Evolutionary conservation across 1,284 basidiomycete species (phyloP), one percentile per base, ranked within the genome.

Genomic region (Cutaneotrichosporon arboriforme): DNA sequence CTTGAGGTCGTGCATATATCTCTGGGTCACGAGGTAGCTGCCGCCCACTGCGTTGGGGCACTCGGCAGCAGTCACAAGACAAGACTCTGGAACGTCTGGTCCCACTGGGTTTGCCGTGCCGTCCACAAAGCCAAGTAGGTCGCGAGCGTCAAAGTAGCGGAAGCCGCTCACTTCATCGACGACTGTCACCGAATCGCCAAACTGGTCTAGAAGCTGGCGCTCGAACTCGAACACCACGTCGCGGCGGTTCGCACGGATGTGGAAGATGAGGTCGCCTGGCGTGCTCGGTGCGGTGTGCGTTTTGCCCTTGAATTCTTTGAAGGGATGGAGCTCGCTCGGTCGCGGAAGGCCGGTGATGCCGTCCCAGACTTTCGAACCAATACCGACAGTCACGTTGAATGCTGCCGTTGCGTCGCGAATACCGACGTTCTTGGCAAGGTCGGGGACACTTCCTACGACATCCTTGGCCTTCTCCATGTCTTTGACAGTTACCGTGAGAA

Each of bases 401-500:
- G 15, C 13, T 15, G 48, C 40, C 13, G 22, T 26, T 8, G 47
- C 39, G 33, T 46, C 58, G 20, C 58, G 58, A 45, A 50, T 41
- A 15, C 34, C 48, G 14, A 56, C 51, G 49, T 53, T 59, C 39
- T 59, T 59, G 12, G 49, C 36, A 18, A 56, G 18, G 33, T 46
- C 54, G 1, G 36, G n/a, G 3, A 52, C 13, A 14, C 7, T 15
- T 20, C 23, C 42, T 4, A 60, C 39, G 13, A 37, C 52, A 33
- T 38, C 38, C 20, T 39, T 40, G 38, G 53, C 49, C 13, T 8
- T 39, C 4, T 35, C 18, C 8, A 18, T 20, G 17, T 47, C 21
- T 4, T 62, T 50, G 50, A 69, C 58, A 3, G 63, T 62, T 2
- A 65, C 59, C 44, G 66, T 61, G 40, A 69, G 45, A 35, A 59